phyloP scores from a whole-genome alignment of 345 rosid species.

The Turnera subulata region DNA sequence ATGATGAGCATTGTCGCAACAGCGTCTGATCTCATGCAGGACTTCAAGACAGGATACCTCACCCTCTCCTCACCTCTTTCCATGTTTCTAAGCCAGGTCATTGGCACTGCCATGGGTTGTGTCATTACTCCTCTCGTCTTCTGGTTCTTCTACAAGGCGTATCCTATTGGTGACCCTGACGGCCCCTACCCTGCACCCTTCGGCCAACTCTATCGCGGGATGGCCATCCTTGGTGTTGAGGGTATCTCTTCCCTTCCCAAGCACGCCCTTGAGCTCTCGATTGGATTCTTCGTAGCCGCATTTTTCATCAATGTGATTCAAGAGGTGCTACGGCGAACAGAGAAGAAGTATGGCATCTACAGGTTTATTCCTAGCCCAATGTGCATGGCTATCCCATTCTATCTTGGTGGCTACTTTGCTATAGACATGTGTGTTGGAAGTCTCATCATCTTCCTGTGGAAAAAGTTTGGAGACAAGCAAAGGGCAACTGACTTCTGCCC shows the following conservation, averaged over 20 bases:
- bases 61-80: slow-evolving; percentile 86
- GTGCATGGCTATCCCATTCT: slow-evolving; percentile 97
- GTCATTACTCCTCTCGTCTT: slow-evolving; percentile 61
- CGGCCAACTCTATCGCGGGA: slow-evolving; percentile 61
- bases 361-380: slow-evolving; percentile 83
- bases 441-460: slow-evolving; percentile 69
- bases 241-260: slow-evolving; percentile 67
- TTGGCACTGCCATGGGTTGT: slow-evolving; percentile 77
- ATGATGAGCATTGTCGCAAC: slow-evolving; percentile 99
- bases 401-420: slow-evolving; percentile 76
- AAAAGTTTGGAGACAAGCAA: slow-evolving; percentile 36
- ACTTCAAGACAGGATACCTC: slow-evolving; percentile 88
- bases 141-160: slow-evolving; percentile 82
- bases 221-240: slow-evolving; percentile 71
- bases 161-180: slow-evolving; percentile 57
- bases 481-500: slow-evolving; percentile 54
- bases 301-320: slow-evolving; percentile 39
- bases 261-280: slow-evolving; percentile 52
- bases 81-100: slow-evolving; percentile 77
- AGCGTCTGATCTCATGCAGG: slow-evolving; percentile 87
- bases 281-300: slow-evolving; percentile 45
- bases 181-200: slow-evolving; percentile 84
- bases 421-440: slow-evolving; percentile 92
- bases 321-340: slow-evolving; percentile 28
- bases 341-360: slow-evolving; percentile 27